Conservation (phyloP, 257 asterid species). For the Salvia splendens region DNA sequence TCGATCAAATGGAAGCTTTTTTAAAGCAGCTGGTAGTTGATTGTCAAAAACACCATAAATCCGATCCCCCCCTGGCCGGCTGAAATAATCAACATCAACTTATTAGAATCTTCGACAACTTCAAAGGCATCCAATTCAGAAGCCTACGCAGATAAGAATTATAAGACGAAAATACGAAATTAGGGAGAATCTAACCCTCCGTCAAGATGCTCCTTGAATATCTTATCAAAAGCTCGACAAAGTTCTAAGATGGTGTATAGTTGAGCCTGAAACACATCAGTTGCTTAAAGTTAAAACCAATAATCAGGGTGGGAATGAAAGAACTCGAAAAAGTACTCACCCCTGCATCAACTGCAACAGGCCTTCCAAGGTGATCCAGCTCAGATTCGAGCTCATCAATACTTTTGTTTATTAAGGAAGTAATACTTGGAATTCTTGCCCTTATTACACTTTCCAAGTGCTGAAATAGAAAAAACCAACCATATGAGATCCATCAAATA, state of each 20-base stretch:
- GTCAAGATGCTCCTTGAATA: conserved; percentile 93
- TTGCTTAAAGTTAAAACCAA: conserved; percentile 21
- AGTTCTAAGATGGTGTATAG: conserved; percentile 90
- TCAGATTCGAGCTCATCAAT: conserved; percentile 90
- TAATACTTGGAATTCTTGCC: conserved; percentile 86
- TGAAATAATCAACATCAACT: conserved; percentile 40
- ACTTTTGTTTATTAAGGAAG: conserved; percentile 80
- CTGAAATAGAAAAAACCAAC: conserved; percentile 48
- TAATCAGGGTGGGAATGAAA: conserved; percentile 20
- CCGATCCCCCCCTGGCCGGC: conserved; percentile 94
- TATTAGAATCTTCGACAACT: conserved; percentile 21
- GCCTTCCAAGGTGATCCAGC: conserved; percentile 92
- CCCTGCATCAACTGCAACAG: conserved; percentile 89
- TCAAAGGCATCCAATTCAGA: conserved; percentile 8
- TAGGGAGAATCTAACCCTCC: conserved; percentile 70
- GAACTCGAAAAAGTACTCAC: conserved; percentile 43
- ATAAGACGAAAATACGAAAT: conserved; percentile 22
- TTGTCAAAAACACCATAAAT: conserved; percentile 93
- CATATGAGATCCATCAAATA: conserved; percentile 24
- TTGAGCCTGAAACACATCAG: conserved; percentile 70
- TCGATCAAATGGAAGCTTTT: conserved; percentile 88
- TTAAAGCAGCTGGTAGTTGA: conserved; percentile 94
- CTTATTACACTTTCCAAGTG: conserved; percentile 80
- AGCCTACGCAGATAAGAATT: background rate
- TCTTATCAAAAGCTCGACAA: conserved; percentile 93